Conservation (phyloP, 1,284 basidiomycete genomes). For the Pterulicium gracile region DNA sequence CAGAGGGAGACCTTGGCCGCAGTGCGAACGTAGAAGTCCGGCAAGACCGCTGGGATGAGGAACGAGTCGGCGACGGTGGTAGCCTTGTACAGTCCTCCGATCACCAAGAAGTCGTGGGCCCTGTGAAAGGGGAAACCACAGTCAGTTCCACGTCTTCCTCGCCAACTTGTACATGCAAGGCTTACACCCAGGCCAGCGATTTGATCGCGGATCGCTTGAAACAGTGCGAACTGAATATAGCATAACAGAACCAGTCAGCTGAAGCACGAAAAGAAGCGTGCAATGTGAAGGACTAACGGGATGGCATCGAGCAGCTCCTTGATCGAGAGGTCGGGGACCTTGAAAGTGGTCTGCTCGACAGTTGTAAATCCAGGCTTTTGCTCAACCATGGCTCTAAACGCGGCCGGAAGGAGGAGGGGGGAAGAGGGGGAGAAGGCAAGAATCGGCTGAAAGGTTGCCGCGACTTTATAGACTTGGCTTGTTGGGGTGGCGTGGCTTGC, state of each 20-base stretch:
- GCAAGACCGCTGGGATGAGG: conserved; percentile 48
- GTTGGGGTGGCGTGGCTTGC: no score
- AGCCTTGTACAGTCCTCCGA: conserved; percentile 61
- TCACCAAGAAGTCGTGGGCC: conserved; percentile 65
- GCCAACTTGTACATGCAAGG: conserved; percentile 9
- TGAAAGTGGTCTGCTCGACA: conserved; percentile 50
- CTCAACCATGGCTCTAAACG: not conserved
- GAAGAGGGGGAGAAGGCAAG: not conserved
- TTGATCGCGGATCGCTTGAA: conserved; percentile 83
- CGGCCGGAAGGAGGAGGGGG: not conserved
- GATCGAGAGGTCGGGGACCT: conserved; percentile 74
- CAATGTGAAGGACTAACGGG: conserved; percentile 47
- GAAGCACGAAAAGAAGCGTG: conserved; percentile 1
- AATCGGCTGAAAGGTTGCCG: no score
- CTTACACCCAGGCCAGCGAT: conserved; percentile 78
- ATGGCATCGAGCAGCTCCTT: conserved; percentile 84
- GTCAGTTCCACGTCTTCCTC: conserved; percentile 6
- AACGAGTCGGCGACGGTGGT: conserved; percentile 60
- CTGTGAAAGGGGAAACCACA: conserved; percentile 25
- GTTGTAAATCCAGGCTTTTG: not conserved
- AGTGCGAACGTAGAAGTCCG: conserved; percentile 54
- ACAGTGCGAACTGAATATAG: conserved; percentile 65
- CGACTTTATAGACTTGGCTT: no score
- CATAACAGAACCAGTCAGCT: conserved; percentile 4
- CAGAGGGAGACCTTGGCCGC: conserved; percentile 64